Conservation (phyloP, 1,284 basidiomycete genomes). For the Leccinum glutinopallens region DNA sequence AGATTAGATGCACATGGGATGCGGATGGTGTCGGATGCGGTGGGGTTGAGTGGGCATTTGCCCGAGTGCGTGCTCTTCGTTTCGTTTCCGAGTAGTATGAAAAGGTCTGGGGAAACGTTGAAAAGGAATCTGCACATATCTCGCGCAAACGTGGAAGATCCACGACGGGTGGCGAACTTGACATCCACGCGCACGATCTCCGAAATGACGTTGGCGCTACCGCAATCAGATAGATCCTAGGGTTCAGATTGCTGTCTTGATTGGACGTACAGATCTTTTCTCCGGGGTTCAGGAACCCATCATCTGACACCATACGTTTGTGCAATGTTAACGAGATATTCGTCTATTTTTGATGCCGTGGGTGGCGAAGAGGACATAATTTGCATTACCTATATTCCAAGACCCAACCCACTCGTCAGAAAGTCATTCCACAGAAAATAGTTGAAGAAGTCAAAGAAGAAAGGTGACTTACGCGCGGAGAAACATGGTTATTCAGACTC, state of each 20-base stretch:
- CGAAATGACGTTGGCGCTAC: no score
- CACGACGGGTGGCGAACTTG: no score
- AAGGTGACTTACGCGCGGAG: conserved; percentile 45
- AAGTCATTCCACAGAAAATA: not conserved
- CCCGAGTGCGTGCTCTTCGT: conserved; percentile 43
- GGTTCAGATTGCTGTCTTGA: no score
- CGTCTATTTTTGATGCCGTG: conserved; percentile 56
- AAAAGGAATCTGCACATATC: conserved; percentile 63
- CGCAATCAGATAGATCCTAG: no score
- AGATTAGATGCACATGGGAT: conserved; percentile 55
- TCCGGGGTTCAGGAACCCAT: conserved; percentile 62
- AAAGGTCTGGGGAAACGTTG: conserved; percentile 55
- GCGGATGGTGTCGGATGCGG: conserved; percentile 47
- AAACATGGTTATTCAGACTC: conserved; percentile 58
- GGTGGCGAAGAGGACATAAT: conserved; percentile 54
- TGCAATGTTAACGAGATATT: conserved; percentile 56
- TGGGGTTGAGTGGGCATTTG: conserved; percentile 55
- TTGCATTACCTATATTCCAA: conserved; percentile 46
- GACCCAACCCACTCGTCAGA: conserved; percentile 8
- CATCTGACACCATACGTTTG: conserved; percentile 49
- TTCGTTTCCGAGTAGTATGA: conserved; percentile 52
- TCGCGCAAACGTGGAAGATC: no score
- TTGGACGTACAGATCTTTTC: no score
- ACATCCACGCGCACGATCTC: no score
- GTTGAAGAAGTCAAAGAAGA: not conserved